A percentile compares a stretch with the other conserved stretches of the same genome.
phyloP scores from a whole-genome alignment of 257 asterid genomes.

The Ilex aquifolium region DNA sequence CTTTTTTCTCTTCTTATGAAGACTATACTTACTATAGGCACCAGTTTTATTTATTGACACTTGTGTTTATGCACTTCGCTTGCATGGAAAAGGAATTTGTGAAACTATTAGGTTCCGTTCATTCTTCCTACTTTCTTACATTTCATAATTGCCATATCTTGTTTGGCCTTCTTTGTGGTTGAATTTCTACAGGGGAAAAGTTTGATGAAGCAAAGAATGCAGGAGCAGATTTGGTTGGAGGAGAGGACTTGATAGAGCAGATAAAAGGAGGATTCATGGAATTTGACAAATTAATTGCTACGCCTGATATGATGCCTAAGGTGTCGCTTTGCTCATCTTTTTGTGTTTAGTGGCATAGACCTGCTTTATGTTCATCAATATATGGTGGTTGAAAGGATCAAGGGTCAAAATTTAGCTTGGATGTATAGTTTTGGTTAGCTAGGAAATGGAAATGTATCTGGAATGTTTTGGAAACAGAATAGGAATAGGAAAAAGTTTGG shows the following conservation, averaged over 20 bases:
- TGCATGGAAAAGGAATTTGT: neutral
- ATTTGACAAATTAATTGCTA: conserved; percentile 90
- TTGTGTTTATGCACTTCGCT: too few relatives aligned
- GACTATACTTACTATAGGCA: too few relatives aligned
- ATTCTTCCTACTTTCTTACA: neutral
- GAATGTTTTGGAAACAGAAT: too few relatives aligned
- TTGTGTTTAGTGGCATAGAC: neutral
- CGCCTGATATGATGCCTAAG: conserved; percentile 99
- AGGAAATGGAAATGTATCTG: too few relatives aligned
- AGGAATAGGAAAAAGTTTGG: too few relatives aligned
- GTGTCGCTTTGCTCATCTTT: conserved; percentile 23
- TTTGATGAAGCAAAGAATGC: conserved; percentile 97
- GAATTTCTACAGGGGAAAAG: conserved; percentile 66
- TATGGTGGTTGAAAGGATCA: too few relatives aligned
- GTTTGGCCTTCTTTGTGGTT: conserved; percentile 24
- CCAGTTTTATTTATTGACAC: too few relatives aligned
- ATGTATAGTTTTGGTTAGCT: too few relatives aligned
- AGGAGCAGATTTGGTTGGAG: conserved; percentile 97
- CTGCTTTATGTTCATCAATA: too few relatives aligned
- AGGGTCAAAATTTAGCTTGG: too few relatives aligned
- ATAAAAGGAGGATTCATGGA: conserved; percentile 95
- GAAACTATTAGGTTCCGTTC: neutral
- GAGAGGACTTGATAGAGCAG: conserved; percentile 88
- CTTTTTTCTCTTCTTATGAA: too few relatives aligned
- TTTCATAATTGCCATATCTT: conserved; percentile 2